Conservation (phyloP, 106 monocot species). For the Apostasia ramifera region DNA sequence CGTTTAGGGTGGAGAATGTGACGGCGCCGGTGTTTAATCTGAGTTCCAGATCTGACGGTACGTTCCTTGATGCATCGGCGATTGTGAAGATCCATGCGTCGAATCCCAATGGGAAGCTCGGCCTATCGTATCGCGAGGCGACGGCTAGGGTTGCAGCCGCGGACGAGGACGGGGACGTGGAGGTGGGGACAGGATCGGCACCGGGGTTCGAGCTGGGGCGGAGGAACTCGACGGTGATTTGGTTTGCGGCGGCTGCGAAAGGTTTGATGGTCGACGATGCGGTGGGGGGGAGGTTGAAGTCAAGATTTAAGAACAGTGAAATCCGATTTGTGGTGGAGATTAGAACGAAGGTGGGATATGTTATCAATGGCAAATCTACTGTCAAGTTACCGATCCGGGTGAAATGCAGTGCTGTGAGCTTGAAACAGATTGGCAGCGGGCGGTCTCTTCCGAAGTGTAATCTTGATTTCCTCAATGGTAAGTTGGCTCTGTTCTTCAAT, state of each 20-base stretch:
- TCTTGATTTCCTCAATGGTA: conserved; percentile 28
- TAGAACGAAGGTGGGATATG: conserved; percentile 20
- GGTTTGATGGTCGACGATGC: conserved; percentile 30
- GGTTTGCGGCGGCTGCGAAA: conserved; percentile 16
- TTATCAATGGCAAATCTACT: conserved; percentile 6
- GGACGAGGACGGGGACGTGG: conserved; percentile 31
- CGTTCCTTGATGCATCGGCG: conserved; percentile 31
- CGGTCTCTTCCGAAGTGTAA: conserved; percentile 18
- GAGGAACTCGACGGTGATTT: conserved; percentile 38
- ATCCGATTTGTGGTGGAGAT: conserved; percentile 27
- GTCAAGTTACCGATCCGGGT: conserved; percentile 26
- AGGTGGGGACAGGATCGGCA: conserved; percentile 15
- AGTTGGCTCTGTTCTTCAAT: not conserved
- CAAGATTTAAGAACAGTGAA: conserved; percentile 20
- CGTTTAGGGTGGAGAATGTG: conserved; percentile 39
- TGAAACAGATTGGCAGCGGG: conserved; percentile 23
- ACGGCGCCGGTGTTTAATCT: conserved; percentile 18
- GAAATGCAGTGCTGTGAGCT: conserved; percentile 21
- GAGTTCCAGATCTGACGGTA: conserved; percentile 25
- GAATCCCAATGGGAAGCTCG: conserved; percentile 60
- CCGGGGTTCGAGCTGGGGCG: conserved; percentile 26
- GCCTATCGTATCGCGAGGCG: conserved; percentile 21
- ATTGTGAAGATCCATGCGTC: conserved; percentile 17
- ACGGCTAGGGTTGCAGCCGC: conserved; percentile 12
- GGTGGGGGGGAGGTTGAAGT: conserved; percentile 27